phyloP scores from a whole-genome alignment of 1,284 basidiomycete species.

The Cryptococcus sp. region DNA sequence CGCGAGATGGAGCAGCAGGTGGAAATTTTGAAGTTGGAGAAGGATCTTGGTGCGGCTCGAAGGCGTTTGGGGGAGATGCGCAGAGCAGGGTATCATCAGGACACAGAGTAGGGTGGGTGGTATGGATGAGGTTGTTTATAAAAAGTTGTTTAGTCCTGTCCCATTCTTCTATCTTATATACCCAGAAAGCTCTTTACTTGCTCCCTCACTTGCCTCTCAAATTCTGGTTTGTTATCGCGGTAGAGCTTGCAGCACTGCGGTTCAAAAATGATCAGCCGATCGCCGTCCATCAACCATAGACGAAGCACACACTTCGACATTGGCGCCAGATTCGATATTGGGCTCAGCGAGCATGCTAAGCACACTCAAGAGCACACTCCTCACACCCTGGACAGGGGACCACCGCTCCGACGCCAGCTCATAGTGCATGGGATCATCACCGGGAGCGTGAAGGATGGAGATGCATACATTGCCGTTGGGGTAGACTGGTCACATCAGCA shows the following conservation, averaged over 20 bases:
- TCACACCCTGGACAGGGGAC: slow-evolving; percentile 84
- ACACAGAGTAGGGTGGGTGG: slow-evolving; percentile 28
- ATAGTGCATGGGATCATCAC: slow-evolving; percentile 70
- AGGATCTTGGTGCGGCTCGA: slow-evolving; percentile 84
- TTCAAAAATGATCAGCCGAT: not conserved
- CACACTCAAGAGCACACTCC: slow-evolving; percentile 93
- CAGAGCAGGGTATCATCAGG: slow-evolving; percentile 66
- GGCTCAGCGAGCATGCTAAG: slow-evolving; percentile 99
- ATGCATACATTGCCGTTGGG: slow-evolving; percentile 96
- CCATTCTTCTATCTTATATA: slow-evolving; percentile 29
- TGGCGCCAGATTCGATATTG: slow-evolving; percentile 97
- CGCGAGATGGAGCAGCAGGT: slow-evolving; percentile 99
- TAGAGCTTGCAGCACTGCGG: slow-evolving; percentile 81
- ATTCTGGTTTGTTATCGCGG: slow-evolving; percentile 69
- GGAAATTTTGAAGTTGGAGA: slow-evolving; percentile 93
- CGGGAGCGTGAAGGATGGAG: slow-evolving; percentile 94
- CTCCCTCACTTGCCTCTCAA: slow-evolving; percentile 53
- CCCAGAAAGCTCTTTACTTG: slow-evolving; percentile 54
- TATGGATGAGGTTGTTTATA: slow-evolving; percentile 2
- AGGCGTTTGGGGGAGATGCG: slow-evolving; percentile 84
- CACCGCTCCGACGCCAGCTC: slow-evolving; percentile 95
- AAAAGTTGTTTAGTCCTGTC: not conserved
- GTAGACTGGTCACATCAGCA: slow-evolving; percentile 65
- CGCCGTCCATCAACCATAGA: not conserved
- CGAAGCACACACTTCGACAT: slow-evolving; percentile 64